Base-by-base conservation (phyloP, 441 rosid genomes). In the Populus tomentosa region DNA sequence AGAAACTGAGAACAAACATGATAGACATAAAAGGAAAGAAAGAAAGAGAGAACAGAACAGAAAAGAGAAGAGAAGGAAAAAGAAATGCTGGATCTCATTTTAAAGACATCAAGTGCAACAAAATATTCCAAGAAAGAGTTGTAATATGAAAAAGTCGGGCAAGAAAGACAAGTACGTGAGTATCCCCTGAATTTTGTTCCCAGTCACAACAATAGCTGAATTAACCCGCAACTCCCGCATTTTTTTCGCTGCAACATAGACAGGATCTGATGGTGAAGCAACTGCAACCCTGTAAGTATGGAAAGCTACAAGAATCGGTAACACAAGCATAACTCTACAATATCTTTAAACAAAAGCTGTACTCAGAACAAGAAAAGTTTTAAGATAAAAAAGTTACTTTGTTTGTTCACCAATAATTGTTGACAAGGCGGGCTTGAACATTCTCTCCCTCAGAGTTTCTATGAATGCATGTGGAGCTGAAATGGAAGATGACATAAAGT, bases 371-470 rank as follows among this genome's bases (percentile, higher is more conserved):
- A 11, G 26, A n/a, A 20, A 7, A 59, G 23, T 56, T 61, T 46
- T 0, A 21, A 61, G 65, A 23, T 10, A 21, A 10, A 61, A 59
- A 61, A 4, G 65, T 21, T 91, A 40, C 94, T 90, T 92, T 5
- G 93, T 81, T 78, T 77, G 89, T 78, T 94, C 99, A 5, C 89
- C 84, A 76, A 94, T 86, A 68, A 96, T 90, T 36, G 96, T 90
- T 24, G 98, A 92, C 84, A 96, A 85, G 18, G 97, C 85, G 7
- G 99, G 99, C 86, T 94, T 96, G 83, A 96, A 92, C 97, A 94
- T 90, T 67, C 91, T 87, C 75, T 96, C 99, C 82, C 95, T 90
- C 86, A 96, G 80, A 14, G 98, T 96, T 76, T 96, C 98, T 16
- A 96, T 90, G 81, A 94, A 94, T 56, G 95, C 88, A 80, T 83